Base-by-base conservation (phyloP, 768 basidiomycete genomes). In the Mycena venus region DNA sequence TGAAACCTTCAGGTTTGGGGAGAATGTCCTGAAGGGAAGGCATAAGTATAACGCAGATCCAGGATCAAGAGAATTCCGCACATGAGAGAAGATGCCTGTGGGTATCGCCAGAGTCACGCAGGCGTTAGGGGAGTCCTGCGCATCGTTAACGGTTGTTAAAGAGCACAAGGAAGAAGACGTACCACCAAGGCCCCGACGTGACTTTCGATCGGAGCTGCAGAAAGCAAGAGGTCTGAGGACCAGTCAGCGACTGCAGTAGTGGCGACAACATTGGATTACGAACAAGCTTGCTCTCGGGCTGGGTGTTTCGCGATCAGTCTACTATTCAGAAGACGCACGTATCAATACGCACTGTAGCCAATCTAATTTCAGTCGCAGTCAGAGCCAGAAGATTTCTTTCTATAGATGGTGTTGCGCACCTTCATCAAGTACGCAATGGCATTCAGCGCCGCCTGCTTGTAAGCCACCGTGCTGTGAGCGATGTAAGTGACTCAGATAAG, bases 261-360 rank as follows among this genome's bases (percentile, higher is more conserved):
- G 69, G 17, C 25, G 29, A 42, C 15, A 19, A 64, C 11, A 38
- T 17, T n/a, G 27, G 12, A 36, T n/a, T 49, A 79, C 84, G 64
- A 75, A 93, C 92, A 94, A 5, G 92, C 91, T 85, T 95, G 94
- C 81, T 95, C 94, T 17, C 93, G 91, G 40, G 94, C 92, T 93
- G 62, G 10, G 32, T 44, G 29, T 25, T n/a, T n/a, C 44, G 8
- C 29, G 21, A 66, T 68, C 4, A 29, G 29, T 2, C 15, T 27
- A 19, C 9, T 10, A 65, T 27, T 55, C 29, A 47, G 27, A 56
- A 56, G 44, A 25, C 32, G 23, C 12, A 42, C 12, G 56, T n/a
- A 2, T 32, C n/a, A 29, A 1, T 40, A 85, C 92, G 77, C 77
- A 93, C 92, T 94, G 77, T 94, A 94, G 27, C 94, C 94, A 62